Base-by-base conservation (phyloP, 805 yeast species). In the Monosporozyma siamensis region DNA sequence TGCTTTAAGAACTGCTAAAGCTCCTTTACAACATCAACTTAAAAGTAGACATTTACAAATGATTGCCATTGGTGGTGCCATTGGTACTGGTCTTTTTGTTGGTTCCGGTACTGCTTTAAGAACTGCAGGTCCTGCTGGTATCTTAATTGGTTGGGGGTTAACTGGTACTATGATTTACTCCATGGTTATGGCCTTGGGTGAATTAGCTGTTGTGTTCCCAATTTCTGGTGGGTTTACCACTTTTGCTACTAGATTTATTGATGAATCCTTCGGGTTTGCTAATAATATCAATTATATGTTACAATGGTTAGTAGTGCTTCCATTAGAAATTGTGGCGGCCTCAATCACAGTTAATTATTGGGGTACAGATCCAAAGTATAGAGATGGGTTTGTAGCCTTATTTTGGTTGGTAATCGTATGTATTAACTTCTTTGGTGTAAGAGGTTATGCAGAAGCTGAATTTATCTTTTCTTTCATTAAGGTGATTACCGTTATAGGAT, bases 21-120 rank as follows among this genome's bases (percentile, higher is more conserved):
- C 84, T 4, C 88, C 84, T 2, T 65, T 82, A 46, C 65, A 73
- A 38, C 70, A 75, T 49, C 66, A 72, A 11, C 60, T 78, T 54
- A 77, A 75, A 51, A 60, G 65, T 35, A 72, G 82, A 65, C 75
- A 61, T 62, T 67, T 65, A 20, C 82, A 77, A 58, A 74, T 79
- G 79, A 75, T 79, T 47, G 80, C 86, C 21, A 70, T 80, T 42
- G 87, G 84, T 48, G 84, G 85, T 52, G 72, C 80, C 46, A 77
- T 80, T 48, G 87, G 88, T 59, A 78, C 85, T 20, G 94, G 92
- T 59, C 66, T 83, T 43, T 77, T 83, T 49, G 81, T 83, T 39
- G 85, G 86, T 54, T 72, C 84, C 18, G 87, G 86, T 48, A 64
- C 67, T 8, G 76, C 82, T 3, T 64, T 81, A 47, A 53, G 70